Evolutionary conservation across 768 basidiomycete species (phyloP), one percentile per base, ranked within the genome.

Genomic region (Cystobasidium onofrii): DNA sequence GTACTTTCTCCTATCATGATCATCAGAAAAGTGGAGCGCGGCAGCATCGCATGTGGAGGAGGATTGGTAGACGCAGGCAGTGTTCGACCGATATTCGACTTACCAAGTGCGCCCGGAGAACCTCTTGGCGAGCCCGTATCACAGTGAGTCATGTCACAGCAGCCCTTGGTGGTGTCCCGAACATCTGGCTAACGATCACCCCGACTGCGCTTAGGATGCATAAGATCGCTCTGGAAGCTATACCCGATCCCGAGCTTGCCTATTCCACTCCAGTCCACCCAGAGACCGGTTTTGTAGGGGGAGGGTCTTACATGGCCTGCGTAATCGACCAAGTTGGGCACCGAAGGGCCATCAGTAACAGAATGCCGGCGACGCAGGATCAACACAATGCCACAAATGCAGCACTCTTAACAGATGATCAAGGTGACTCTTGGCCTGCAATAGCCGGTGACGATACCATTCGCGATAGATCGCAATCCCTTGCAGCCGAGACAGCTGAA

Each of bases 271-370:
- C 60, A 13, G 0, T 54, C 41, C 36, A 43, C 50, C 33, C 64
- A 39, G n/a, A 0, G 27, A 18, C 55, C 57, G n/a, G 73, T 0
- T 91, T 91, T 23, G 80, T 84, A 41, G 88, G 87, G 7, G 90
- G 52, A 27, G 69, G 91, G 50, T 87, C 90, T 9, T 94, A 91
- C 85, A 81, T 93, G 76, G 90, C 89, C 10, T 92, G 92, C 82
- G 89, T 91, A 88, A 90, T 90, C 76, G 92, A 93, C 82, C 91
- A 92, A 80, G 91, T 94, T 70, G 92, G 92, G 79, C 91, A 91
- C 0, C 92, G 91, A 79, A 87, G 89, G 36, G 90, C 90, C 18
- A 87, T 88, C 46, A 91, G 92, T 50, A 89, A 88, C 23, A 87
- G 91, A 31, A 86, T 88, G 88, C 81, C 60, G 6, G 29, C 31